Evolutionary conservation across 2,329 filamentous ascomycete genomes (phyloP), one percentile per base, ranked within the genome.

Genomic region (Diplodia seriata): DNA sequence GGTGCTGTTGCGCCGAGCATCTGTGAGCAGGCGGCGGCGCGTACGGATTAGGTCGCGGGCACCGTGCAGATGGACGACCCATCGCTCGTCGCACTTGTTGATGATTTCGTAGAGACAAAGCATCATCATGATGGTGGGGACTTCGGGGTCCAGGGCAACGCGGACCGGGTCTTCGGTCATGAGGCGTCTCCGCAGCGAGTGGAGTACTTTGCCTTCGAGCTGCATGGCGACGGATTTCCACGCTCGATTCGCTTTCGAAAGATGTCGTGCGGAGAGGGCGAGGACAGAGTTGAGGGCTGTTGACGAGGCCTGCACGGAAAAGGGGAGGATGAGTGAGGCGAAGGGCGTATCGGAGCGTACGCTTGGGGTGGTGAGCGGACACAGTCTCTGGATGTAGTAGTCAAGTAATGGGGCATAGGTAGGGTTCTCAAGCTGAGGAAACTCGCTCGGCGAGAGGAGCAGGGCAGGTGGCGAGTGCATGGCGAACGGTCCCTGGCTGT

Each of bases 1-100:
- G 9, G 67, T 73, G n/a, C 55, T 69, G 40, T 43, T 43, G 40
- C 14, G 40, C 18, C 14, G 15, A 2, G 40, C 18, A 14, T 43
- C 15, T 5, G 9, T 67, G 29, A 29, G 64, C 50, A 7, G 71
- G 71, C 36, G 40, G 6, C 76, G 75, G 18, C 82, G 76, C 4
- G 80, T 73, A 1, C 78, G 75, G 53, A 85, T 81, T 31, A 85
- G 73, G 54, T 84, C 81, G 62, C 83, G 81, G 8, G 82, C 82
- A 0, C 82, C 83, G 50, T 80, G 77, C 0, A 84, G 73, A 55
- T 85, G 83, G 4, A 84, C 78, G 0, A 82, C 82, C 83, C 83
- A 85, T 67, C 79, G 76, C 62, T 78, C 69, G 66, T 82, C 80
- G 64, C 80, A 81, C 54, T 81, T 78, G 57, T 71, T 71, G 47